These are phyloP conservation scores for Xylaria longipes DNA, from an alignment of 495 filamentous ascomycete species.

Conservation along the genomic window DNA sequence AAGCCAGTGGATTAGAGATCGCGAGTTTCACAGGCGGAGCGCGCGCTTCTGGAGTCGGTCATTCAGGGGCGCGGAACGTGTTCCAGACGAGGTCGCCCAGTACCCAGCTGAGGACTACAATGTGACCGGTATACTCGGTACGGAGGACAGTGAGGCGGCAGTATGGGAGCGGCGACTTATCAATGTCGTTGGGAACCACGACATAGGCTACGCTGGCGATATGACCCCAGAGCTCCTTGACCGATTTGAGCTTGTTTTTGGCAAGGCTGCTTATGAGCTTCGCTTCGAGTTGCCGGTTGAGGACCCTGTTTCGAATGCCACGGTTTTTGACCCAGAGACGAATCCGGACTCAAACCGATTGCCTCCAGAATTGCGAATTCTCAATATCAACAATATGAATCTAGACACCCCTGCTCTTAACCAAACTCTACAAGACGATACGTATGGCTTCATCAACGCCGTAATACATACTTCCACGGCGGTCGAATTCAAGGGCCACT, in stretches of 20 bases:
- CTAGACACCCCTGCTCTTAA: slow-evolving; percentile 81
- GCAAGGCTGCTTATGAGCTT: slow-evolving; percentile 85
- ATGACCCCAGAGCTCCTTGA: slow-evolving; percentile 71
- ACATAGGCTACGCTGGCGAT: slow-evolving; percentile 95
- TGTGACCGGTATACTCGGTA: slow-evolving; percentile 57
- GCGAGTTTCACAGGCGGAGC: slow-evolving; percentile 77
- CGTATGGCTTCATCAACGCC: slow-evolving; percentile 78
- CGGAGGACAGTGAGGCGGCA: slow-evolving; percentile 48
- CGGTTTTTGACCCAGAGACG: slow-evolving; percentile 42
- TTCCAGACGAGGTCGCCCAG: slow-evolving; percentile 66
- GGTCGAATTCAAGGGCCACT: slow-evolving; percentile 69
- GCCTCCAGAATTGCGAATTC: slow-evolving; percentile 72
- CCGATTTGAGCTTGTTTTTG: slow-evolving; percentile 83
- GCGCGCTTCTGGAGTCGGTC: slow-evolving; percentile 82
- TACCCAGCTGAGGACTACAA: slow-evolving; percentile 57
- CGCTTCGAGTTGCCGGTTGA: slow-evolving; percentile 66
- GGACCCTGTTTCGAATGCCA: slow-evolving; percentile 38
- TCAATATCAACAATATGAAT: slow-evolving; percentile 90
- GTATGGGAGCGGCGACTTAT: slow-evolving; percentile 79
- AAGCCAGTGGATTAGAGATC: slow-evolving; percentile 92
- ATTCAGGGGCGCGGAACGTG: slow-evolving; percentile 69
- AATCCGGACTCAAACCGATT: slow-evolving; percentile 49
- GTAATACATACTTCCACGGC: slow-evolving; percentile 69
- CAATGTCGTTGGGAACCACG: slow-evolving; percentile 92
- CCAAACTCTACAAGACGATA: slow-evolving; percentile 67